Percentiles rank a stretch among this genome's conserved stretches.
Evolutionary conservation across 116 monocot species (phyloP).

Genomic region (Cymodocea nodosa): DNA sequence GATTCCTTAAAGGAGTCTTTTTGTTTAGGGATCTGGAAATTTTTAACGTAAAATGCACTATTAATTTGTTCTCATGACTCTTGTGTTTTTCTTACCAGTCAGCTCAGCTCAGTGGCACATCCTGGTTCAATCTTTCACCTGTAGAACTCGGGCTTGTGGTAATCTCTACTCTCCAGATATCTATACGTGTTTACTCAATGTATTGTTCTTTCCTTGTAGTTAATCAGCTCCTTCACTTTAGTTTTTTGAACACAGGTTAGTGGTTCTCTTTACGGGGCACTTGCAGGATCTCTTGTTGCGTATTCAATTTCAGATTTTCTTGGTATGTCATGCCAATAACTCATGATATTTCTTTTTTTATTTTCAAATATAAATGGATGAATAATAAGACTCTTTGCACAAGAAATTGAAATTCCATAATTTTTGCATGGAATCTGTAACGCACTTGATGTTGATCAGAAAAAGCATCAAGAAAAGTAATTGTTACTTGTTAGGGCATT

Average conservation of each 20-base stretch:
- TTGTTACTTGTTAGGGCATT: too few species aligned
- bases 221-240: not conserved
- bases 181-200: not conserved
- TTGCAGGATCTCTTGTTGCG: conserved; percentile 62
- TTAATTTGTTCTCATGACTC: not conserved
- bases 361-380: too few species aligned
- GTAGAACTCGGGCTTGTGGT: conserved; percentile 93
- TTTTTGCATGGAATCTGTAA: too few species aligned
- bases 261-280: conserved; percentile 96
- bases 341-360: too few species aligned
- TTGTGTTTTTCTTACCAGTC: conserved; percentile 33
- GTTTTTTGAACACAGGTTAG: conserved; percentile 44
- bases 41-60: not conserved
- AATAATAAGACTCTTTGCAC: too few species aligned
- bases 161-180: conserved; percentile 13
- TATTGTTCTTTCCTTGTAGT: not conserved
- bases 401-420: too few species aligned
- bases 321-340: conserved; percentile 24
- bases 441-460: too few species aligned
- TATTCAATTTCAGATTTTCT: conserved; percentile 75
- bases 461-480: too few species aligned
- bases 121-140: conserved; percentile 83
- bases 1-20: too few species aligned
- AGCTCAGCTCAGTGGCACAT: conserved; percentile 73
- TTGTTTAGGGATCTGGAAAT: not conserved